These are phyloP conservation scores for Trichoderma orchidacearum DNA, from an alignment of 495 filamentous ascomycete species.

Conservation along the genomic window DNA sequence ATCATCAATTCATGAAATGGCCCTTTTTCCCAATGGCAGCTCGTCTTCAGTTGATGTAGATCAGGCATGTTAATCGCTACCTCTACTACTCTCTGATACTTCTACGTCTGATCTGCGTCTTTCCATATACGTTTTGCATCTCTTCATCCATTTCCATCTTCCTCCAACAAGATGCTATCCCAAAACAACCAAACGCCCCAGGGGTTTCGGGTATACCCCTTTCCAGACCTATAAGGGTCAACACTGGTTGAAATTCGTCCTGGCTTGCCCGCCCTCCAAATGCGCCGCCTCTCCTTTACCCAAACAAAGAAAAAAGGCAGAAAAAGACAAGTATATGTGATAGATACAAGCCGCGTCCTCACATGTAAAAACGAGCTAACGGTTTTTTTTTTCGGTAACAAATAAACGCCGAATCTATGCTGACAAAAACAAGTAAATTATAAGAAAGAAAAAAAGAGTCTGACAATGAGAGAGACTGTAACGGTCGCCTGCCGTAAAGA, in stretches of 20 bases:
- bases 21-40: neutral
- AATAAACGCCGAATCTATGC: conserved; percentile 1
- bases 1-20: too few relatives aligned
- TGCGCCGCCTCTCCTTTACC: neutral
- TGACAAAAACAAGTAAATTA: neutral
- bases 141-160: neutral
- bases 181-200: neutral
- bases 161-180: neutral
- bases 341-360: neutral
- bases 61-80: neutral
- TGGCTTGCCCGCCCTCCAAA: neutral
- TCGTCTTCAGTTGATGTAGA: too few relatives aligned
- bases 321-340: neutral
- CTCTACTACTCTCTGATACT: neutral
- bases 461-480: neutral
- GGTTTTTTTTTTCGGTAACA: neutral
- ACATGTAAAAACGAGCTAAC: neutral
- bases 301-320: neutral
- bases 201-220: neutral
- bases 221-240: neutral
- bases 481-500: neutral
- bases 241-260: neutral
- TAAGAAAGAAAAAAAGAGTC: neutral
- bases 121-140: neutral
- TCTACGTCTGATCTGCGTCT: neutral